phyloP scores from a whole-genome alignment of 164 flowering plant species.

The Litsea cubeba region DNA sequence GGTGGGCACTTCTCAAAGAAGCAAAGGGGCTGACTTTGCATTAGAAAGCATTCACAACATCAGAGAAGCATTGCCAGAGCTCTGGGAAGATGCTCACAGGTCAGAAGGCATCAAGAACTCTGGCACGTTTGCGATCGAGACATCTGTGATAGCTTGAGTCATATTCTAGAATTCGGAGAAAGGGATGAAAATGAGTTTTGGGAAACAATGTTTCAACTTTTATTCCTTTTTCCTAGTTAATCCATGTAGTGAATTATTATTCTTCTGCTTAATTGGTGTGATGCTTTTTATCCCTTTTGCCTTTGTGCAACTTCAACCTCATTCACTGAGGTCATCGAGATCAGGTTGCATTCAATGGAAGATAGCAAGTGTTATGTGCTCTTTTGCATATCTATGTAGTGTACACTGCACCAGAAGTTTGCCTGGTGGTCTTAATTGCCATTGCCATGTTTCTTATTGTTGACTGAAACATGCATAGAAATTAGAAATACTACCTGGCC shows the following conservation, averaged over 20 bases:
- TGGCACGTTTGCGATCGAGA: constrained; percentile 51
- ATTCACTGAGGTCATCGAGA: neutral
- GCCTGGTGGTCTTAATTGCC: too few species aligned
- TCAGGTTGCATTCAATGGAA: neutral
- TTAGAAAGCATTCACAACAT: constrained; percentile 92
- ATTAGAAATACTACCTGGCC: too few species aligned
- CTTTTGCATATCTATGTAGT: too few species aligned
- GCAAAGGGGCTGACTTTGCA: constrained; percentile 72
- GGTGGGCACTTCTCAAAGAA: constrained; percentile 72
- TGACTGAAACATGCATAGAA: too few species aligned
- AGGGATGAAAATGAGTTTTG: neutral
- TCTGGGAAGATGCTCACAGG: constrained; percentile 62
- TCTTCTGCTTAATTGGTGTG: too few species aligned
- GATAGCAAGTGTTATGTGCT: neutral
- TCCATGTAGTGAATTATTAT: too few species aligned
- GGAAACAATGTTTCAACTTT: neutral
- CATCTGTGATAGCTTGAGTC: constrained; percentile 56
- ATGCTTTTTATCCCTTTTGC: too few species aligned
- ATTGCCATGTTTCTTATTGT: too few species aligned
- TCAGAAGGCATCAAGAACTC: constrained; percentile 39
- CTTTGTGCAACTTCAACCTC: neutral
- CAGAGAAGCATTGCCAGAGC: constrained; percentile 83
- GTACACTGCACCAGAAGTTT: too few species aligned
- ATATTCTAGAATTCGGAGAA: too few species aligned
- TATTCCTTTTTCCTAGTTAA: neutral